These are phyloP conservation scores for Antrodiella citrinella DNA, from an alignment of 768 basidiomycete genomes.

Conservation along the genomic window DNA sequence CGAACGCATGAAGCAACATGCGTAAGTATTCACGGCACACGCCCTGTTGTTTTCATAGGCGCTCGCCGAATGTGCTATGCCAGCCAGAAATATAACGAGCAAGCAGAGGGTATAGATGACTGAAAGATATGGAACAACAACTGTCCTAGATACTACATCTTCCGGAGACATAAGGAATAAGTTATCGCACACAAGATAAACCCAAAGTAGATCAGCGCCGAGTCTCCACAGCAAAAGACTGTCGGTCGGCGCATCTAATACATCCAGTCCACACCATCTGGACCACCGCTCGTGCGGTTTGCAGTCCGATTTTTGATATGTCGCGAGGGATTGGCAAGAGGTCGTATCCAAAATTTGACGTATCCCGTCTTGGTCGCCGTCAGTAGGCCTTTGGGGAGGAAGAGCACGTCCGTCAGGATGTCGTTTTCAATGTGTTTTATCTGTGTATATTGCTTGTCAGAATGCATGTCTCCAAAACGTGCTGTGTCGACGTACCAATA, in stretches of 20 bases:
- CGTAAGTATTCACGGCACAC: no score
- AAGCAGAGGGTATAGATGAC: no score
- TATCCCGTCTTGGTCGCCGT: constrained; percentile 73
- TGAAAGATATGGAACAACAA: no score
- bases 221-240: not conserved
- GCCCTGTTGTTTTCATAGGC: no score
- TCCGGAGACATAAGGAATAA: not conserved
- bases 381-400: constrained; percentile 71
- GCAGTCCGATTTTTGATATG: constrained; percentile 18
- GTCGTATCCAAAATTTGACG: constrained; percentile 81
- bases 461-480: no score
- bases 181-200: not conserved
- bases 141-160: no score
- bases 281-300: constrained; percentile 10
- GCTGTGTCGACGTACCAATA: constrained; percentile 61
- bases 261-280: constrained; percentile 11
- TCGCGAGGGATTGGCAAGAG: constrained; percentile 39
- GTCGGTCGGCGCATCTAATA: not conserved
- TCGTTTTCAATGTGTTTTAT: constrained; percentile 78
- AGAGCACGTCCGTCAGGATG: constrained; percentile 63
- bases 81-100: no score
- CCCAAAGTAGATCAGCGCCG: not conserved
- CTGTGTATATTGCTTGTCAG: no score
- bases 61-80: no score
- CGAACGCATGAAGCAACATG: no score